Base-by-base conservation (phyloP, 164 flowering plant species). In the Houttuynia cordata region DNA sequence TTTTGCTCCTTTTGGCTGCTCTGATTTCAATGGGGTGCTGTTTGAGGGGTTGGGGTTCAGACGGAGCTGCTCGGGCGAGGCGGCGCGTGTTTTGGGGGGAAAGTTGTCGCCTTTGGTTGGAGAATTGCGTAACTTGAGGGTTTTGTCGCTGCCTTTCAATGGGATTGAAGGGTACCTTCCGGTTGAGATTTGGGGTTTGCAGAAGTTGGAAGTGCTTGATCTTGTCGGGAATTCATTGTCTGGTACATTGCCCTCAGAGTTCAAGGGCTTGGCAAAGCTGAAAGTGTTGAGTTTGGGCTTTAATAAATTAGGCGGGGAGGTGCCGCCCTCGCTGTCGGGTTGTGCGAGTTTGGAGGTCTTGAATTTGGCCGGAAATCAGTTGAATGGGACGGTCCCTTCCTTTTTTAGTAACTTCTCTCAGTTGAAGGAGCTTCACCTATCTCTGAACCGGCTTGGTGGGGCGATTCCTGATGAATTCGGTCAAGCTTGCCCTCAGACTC, bases 121-220 rank as follows among this genome's bases (percentile, higher is more conserved):
- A 21, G 64, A 72, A 5, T 73, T 87, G 17, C 62, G 64, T 37
- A 70, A 74, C 54, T 84, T 91, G 61, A 79, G 81, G 71, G 82
- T 87, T 66, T 78, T 87, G 52, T 82, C 85, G 8, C 74, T 89
- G 56, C 81, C 83, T 1, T 87, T 72, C 61, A 68, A 86, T 63
- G 80, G 64, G 7, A 67, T 89, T 18, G 59, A 60, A 53, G 91
- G 91, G 40, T 81, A 73, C 64, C 68, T 89, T 68, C 94, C 88
- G 20, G 2, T 4, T 8, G 83, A 75, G 49, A 73, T 89, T 14
- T 85, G 83, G 83, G 79, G 73, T n/a, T 56, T 89, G 47, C 56
- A 71, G 64, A 69, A 68, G n/a, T 63, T 89, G 39, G 73, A 79
- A 65, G 84, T 84, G 51, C 77, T 90, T 65, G 86, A 85, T 73